These are phyloP conservation scores for Yamadazyma diddensiae DNA, from an alignment of 1,139 yeast species.

Conservation along the genomic window DNA sequence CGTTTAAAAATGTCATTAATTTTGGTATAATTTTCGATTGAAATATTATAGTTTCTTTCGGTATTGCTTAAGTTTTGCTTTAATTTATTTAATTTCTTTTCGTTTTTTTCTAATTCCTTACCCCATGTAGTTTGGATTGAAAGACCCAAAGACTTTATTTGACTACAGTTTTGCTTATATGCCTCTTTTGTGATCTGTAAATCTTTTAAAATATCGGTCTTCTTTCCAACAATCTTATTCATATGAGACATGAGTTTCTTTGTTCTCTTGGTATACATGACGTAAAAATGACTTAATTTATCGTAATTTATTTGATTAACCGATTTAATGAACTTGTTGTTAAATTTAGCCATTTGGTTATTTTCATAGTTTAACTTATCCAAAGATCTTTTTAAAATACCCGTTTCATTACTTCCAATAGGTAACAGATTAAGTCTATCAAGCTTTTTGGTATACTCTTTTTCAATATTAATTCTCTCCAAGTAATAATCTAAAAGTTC, in stretches of 20 bases:
- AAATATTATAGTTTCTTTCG: slow-evolving; percentile 57
- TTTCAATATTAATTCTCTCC: slow-evolving; percentile 61
- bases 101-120: slow-evolving; percentile 67
- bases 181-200: slow-evolving; percentile 47
- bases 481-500: slow-evolving; percentile 45
- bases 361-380: slow-evolving; percentile 58
- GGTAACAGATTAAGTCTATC: slow-evolving; percentile 43
- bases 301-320: slow-evolving; percentile 34
- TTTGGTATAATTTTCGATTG: slow-evolving; percentile 59
- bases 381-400: slow-evolving; percentile 55
- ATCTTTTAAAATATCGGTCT: slow-evolving; percentile 27
- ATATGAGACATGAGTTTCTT: slow-evolving; percentile 36
- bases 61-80: slow-evolving; percentile 45
- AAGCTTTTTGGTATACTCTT: slow-evolving; percentile 62
- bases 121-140: slow-evolving; percentile 77
- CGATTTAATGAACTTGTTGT: slow-evolving; percentile 30
- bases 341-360: slow-evolving; percentile 30
- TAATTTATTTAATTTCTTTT: slow-evolving; percentile 58
- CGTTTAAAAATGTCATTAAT: slow-evolving; percentile 69
- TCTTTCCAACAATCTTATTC: slow-evolving; percentile 28
- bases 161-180: slow-evolving; percentile 59
- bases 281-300: slow-evolving; percentile 29
- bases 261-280: slow-evolving; percentile 29
- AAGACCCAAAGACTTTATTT: slow-evolving; percentile 56
- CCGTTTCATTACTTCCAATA: slow-evolving; percentile 61